Evolutionary conservation across 257 asterid species (phyloP).

Genomic region (Nicotiana obtusifolia): DNA sequence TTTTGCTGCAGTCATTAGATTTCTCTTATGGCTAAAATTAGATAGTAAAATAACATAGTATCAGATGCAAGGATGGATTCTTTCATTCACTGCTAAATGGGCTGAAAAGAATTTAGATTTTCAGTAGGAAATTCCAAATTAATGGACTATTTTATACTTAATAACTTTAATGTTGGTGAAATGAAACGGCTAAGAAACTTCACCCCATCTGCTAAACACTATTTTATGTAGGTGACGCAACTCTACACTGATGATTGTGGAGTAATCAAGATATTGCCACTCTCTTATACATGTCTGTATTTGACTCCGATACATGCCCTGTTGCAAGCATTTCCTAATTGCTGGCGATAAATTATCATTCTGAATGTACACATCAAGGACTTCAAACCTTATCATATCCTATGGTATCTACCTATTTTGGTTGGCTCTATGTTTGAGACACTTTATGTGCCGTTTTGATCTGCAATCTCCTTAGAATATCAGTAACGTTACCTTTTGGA

Average conservation of each 20-base stretch:
- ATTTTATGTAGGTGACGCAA: background rate
- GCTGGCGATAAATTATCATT: background rate
- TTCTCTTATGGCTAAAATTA: background rate
- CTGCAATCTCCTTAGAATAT: background rate
- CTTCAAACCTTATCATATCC: background rate
- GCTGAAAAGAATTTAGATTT: background rate
- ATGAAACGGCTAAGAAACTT: background rate
- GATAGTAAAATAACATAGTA: background rate
- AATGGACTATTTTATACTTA: background rate
- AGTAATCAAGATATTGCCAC: background rate
- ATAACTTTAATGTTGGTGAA: background rate
- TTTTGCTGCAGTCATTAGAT: background rate
- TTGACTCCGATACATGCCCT: background rate
- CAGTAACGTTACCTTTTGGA: background rate
- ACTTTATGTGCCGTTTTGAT: background rate
- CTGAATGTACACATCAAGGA: background rate
- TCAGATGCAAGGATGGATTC: background rate
- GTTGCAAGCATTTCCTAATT: background rate
- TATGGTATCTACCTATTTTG: background rate
- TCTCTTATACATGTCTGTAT: background rate
- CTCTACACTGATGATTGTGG: background rate
- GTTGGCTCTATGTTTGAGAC: background rate
- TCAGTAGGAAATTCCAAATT: background rate
- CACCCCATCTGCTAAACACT: background rate
- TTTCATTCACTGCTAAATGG: background rate